These are phyloP conservation scores for Ascodesmis nigricans DNA, from an alignment of 495 filamentous ascomycete species.

Conservation along the genomic window DNA sequence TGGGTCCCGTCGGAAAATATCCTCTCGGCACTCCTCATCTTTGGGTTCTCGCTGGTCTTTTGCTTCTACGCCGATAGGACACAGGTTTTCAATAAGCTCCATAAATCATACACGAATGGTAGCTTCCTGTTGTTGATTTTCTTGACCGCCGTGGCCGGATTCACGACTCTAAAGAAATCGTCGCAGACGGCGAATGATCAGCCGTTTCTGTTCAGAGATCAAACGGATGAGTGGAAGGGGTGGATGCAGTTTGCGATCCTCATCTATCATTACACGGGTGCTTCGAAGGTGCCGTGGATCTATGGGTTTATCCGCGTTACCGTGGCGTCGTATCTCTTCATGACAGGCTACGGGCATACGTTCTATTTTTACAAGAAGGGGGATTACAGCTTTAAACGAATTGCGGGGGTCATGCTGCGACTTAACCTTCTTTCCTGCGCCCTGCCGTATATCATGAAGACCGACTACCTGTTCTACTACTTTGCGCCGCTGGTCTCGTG, in stretches of 20 bases:
- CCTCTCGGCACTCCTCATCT: slow-evolving; percentile 18
- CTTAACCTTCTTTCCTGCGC: slow-evolving; percentile 32
- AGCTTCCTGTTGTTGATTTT: slow-evolving; percentile 26
- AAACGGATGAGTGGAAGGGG: slow-evolving; percentile 44
- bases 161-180: slow-evolving; percentile 23
- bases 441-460: slow-evolving; percentile 36
- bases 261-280: slow-evolving; percentile 35
- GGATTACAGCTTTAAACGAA: slow-evolving; percentile 33
- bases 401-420: slow-evolving; percentile 30
- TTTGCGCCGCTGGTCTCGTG: slow-evolving; percentile 37
- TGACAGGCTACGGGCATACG: slow-evolving; percentile 39
- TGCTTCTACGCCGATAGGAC: slow-evolving; percentile 37
- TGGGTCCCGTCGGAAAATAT: slow-evolving; percentile 14
- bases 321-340: slow-evolving; percentile 38
- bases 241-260: slow-evolving; percentile 39
- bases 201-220: slow-evolving; percentile 29
- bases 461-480: slow-evolving; percentile 36
- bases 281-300: slow-evolving; percentile 29
- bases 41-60: slow-evolving; percentile 27
- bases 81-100: slow-evolving; percentile 32
- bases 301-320: slow-evolving; percentile 34
- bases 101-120: slow-evolving; percentile 27
- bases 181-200: slow-evolving; percentile 7
- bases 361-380: slow-evolving; percentile 31
- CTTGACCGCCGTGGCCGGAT: slow-evolving; percentile 22